Evolutionary conservation across 352 stramenopile species (phyloP), one percentile per base, ranked within the genome.

Genomic region (Blastocystis sp.): DNA sequence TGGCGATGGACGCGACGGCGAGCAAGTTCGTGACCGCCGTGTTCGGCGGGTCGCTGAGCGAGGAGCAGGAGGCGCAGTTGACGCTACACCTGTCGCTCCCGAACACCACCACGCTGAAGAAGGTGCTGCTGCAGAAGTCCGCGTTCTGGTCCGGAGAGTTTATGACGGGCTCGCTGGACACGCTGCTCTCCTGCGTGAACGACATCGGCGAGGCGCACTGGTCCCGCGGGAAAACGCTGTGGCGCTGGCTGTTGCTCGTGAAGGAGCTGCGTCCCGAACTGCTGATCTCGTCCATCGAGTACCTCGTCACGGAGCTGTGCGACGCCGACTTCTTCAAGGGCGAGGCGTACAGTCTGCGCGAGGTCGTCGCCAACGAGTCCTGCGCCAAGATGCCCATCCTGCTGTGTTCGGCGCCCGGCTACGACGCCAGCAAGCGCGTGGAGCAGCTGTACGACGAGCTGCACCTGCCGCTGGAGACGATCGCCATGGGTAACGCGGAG

Each of bases 401-500:
- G 70, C 92, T 99, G 35, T 98, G 96, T 90, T 98, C 96, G 77
- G 97, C 96, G 61, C 95, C 96, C 13, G 97, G 97, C 39, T 98
- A 99, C 89, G 98, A 99, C 92, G 97, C 98, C 33, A 98, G 95
- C 91, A 93, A 95, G 24, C 95, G 97, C 88, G 96, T 99, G 80
- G 96, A 99, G 88, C 93, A 96, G 26, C 94, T 99, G 55, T 96
- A 97, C 2, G 91, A 92, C 21, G 92, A 93, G 65, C 90, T 96
- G 79, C 93, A 95, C 63, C 98, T 97, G 91, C 96, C 97, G 77
- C 95, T 99, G 78, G 93, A 95, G 69, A 96, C 95, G 29, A 95
- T 99, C 31, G 97, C 98, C 0, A 99, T 99, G 96, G 98, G 98
- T 70, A 98, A 96, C 71, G 92, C 94, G 0, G 97, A 99, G 92